phyloP scores from a whole-genome alignment of 176 grass and related monocot species.

The maize (Zea mays) region Zm-B73-REFERENCE-NAM-5.0 NC_050097.1:174550001-174550500 shows the following conservation, averaged over 20 bases:
- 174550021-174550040: no score
- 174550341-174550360: background rate
- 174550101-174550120: background rate
- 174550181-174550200: background rate
- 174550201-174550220: background rate
- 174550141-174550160: background rate
- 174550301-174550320: background rate
- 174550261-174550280: background rate
- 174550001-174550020: no score
- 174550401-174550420: background rate
- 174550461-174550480: constrained; percentile 35
- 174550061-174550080: no score
- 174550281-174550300: background rate
- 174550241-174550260: background rate
- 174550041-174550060: no score
- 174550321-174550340: background rate
- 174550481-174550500: constrained; percentile 35
- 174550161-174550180: background rate
- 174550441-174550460: background rate
- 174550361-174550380: background rate
- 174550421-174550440: constrained; percentile 6
- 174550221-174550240: background rate
- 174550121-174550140: background rate
- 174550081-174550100: no score
- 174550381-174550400: background rate